Evolutionary conservation across 176 grass and related monocot genomes (phyloP).

Genomic region (Olyra latifolia): DNA sequence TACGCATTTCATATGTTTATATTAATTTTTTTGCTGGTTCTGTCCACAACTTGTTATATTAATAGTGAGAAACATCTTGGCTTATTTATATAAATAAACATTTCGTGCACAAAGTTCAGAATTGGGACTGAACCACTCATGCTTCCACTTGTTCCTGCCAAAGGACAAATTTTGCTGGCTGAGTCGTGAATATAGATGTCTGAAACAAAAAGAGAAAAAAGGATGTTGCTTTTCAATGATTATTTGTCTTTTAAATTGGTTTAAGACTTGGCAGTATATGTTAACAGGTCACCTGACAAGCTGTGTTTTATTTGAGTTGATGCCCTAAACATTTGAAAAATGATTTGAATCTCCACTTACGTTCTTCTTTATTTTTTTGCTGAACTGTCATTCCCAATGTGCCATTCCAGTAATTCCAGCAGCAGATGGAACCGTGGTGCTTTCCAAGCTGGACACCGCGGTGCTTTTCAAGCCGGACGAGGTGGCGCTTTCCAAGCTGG

Average conservation of each 20-base stretch:
- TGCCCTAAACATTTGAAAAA: neutral
- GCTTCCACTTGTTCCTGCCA: neutral
- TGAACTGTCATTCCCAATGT: conserved; percentile 6
- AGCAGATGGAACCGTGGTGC: conserved; percentile 48
- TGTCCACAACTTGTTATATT: neutral
- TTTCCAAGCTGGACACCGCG: conserved; percentile 46
- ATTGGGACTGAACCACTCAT: neutral
- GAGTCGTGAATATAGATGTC: conserved; percentile 3
- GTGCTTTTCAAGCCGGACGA: conserved; percentile 35
- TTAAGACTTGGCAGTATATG: neutral
- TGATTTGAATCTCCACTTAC: neutral
- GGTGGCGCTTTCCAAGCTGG: neutral
- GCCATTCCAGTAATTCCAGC: neutral
- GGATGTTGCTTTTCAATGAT: neutral
- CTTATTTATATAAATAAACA: neutral
- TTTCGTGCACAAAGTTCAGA: neutral
- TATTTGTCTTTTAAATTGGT: neutral
- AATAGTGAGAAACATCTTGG: conserved; percentile 1
- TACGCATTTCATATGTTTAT: neutral
- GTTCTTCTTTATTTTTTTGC: neutral
- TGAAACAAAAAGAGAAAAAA: neutral
- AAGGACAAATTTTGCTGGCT: conserved; percentile 23
- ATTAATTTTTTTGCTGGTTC: neutral
- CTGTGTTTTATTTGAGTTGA: neutral
- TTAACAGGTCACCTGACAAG: neutral